Evolutionary conservation across 306 rosid species (phyloP).

Genomic region (Lotus japonicus): DNA sequence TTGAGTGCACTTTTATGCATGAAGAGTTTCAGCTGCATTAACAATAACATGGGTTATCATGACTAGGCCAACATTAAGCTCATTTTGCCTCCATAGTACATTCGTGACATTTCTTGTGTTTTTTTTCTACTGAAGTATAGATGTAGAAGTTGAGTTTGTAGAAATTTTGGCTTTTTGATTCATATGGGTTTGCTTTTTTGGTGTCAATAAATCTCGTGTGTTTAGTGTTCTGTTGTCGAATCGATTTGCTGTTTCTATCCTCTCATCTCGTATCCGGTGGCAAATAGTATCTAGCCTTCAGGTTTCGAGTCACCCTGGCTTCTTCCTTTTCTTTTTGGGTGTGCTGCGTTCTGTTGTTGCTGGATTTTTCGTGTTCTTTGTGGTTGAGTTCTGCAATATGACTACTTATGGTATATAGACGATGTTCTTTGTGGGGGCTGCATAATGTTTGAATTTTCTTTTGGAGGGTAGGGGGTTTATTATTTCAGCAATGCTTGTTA

Average conservation of each 20-base stretch:
- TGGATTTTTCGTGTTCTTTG: neutral
- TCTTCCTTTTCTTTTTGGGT: neutral
- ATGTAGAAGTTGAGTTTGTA: neutral
- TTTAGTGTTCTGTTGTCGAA: neutral
- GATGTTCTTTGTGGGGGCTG: neutral
- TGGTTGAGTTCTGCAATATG: neutral
- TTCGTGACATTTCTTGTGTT: neutral
- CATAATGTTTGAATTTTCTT: neutral
- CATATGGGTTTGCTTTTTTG: neutral
- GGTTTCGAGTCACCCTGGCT: neutral
- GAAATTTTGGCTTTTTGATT: neutral
- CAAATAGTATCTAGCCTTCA: neutral
- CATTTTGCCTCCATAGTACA: neutral
- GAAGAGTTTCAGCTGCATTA: neutral
- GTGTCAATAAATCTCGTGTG: neutral
- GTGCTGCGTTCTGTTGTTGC: neutral
- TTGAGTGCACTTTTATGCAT: neutral
- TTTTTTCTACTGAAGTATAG: neutral
- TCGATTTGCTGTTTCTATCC: neutral
- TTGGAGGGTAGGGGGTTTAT: neutral
- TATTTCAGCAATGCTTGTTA: too few species aligned
- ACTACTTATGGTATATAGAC: neutral
- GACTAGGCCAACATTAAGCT: neutral
- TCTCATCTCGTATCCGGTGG: neutral
- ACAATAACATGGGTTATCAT: neutral